Base-by-base conservation (phyloP, 192 early-diverging fungal genomes). In the Backusella psychrophila region DNA sequence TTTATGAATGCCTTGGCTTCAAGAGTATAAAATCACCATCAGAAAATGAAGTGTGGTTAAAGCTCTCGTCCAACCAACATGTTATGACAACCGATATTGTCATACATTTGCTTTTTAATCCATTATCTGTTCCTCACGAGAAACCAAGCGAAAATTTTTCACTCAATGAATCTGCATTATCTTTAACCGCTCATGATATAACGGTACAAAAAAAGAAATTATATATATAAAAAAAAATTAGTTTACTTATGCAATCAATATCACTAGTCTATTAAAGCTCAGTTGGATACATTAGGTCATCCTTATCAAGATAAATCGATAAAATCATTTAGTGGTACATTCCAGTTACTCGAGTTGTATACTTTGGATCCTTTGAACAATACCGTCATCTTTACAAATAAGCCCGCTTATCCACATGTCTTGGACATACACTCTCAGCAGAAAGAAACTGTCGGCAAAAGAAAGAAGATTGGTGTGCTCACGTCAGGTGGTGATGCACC, bases 401-500 rank as follows among this genome's bases (percentile, higher is more conserved):
- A 88, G 63, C 80, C 83, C 23, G 52, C 66, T 2, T 65, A 46
- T 44, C 74, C 74, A 19, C 41, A 39, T 21, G 19, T 74, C 6
- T 29, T 74, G 4, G 56, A 63, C 26, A 29, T 26, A 4, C 21
- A 23, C n/a, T 29, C 21, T 21, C 21, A 21, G 23, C 56, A 26
- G 12, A 56, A 74, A 41, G n/a, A 21, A n/a, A 4, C 36, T 39
- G 4, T 21, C 12, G 29, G 4, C 23, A 71, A 71, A 14, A 15
- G 39, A 46, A 68, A 68, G 82, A 92, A 91, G 77, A 96, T 98
- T 85, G 97, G 95, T 33, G 89, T 98, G 29, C 80, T 98, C 41
- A 98, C 97, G 17, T 93, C 91, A 52, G 97, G 97, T 38, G 97
- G 97, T 33, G 97, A 98, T 91, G 70, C 94, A 8, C 93, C 92